These are phyloP conservation scores for Rhizopogon vinicolor DNA, from an alignment of 768 basidiomycete genomes.

Conservation along the genomic window DNA sequence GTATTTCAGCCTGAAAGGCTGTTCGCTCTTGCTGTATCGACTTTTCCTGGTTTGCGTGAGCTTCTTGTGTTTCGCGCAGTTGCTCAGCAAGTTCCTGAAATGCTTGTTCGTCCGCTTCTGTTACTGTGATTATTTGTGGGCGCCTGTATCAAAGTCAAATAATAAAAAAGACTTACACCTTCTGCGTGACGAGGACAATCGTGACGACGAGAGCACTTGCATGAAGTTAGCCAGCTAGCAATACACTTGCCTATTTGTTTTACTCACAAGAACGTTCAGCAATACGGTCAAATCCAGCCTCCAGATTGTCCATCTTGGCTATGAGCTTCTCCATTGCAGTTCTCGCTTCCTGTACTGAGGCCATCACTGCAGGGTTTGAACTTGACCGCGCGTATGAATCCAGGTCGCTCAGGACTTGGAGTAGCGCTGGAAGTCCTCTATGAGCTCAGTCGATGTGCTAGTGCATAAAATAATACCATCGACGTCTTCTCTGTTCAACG, in stretches of 20 bases:
- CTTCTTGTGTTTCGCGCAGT: conserved; percentile 54
- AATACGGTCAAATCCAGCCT: conserved; percentile 79
- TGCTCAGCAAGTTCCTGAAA: conserved; percentile 71
- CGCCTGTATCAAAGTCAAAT: not conserved
- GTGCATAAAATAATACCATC: conserved; percentile 45
- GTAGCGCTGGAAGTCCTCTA: conserved; percentile 39
- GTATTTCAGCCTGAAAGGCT: conserved; percentile 51
- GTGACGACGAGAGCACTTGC: conserved; percentile 72
- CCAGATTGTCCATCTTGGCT: conserved; percentile 73
- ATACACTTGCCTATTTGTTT: not conserved
- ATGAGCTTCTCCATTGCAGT: conserved; percentile 63
- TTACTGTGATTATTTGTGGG: conserved; percentile 37
- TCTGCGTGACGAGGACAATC: conserved; percentile 62
- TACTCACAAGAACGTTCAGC: conserved; percentile 76
- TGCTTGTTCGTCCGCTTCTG: conserved; percentile 71
- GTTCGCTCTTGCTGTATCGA: conserved; percentile 55
- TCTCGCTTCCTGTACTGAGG: conserved; percentile 60
- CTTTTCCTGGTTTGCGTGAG: conserved; percentile 52
- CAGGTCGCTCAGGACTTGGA: conserved; percentile 61
- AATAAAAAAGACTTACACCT: conserved; percentile 57
- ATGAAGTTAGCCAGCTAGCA: conserved; percentile 7
- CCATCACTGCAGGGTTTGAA: conserved; percentile 41
- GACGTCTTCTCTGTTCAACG: conserved; percentile 65
- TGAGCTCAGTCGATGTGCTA: conserved; percentile 2
- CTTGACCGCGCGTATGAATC: conserved; percentile 49